A percentile compares a stretch with the other conserved stretches of the same genome.
These are phyloP conservation scores for Dalbergia oliveri DNA, from an alignment of 306 rosid genomes.

Conservation along the genomic window DNA sequence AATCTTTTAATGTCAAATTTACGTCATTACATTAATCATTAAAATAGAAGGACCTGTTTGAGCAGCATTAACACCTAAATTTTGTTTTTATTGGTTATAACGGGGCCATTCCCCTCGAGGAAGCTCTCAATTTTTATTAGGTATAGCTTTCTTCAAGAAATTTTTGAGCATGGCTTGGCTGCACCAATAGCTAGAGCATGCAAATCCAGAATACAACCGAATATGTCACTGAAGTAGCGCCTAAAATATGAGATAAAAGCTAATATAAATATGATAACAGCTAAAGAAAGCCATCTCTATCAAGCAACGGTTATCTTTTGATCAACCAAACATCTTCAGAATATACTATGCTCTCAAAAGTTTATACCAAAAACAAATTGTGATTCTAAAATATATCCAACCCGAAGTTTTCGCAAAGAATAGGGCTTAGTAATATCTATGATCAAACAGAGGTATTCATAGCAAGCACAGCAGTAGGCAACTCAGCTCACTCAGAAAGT, in stretches of 20 bases:
- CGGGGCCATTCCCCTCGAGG: no score
- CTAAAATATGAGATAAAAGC: background rate
- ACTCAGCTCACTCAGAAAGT: slow-evolving; percentile 14
- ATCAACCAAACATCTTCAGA: background rate
- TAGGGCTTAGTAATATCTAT: slow-evolving; percentile 21
- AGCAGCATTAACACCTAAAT: no score
- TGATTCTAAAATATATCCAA: background rate
- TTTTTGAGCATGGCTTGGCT: background rate
- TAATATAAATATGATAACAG: background rate
- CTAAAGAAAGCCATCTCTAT: background rate
- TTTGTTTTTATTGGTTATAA: no score
- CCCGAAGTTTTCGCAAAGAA: slow-evolving; percentile 2
- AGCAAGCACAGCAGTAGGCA: background rate
- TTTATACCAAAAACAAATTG: background rate
- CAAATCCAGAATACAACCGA: background rate
- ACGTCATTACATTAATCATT: background rate
- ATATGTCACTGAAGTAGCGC: background rate
- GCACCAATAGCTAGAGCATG: background rate
- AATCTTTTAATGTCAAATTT: background rate
- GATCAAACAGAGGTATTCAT: slow-evolving; percentile 1
- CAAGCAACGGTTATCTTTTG: background rate
- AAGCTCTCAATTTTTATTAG: background rate
- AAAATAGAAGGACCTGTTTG: no score
- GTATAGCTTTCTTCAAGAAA: background rate
- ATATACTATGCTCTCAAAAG: background rate